Base-by-base conservation (phyloP, 345 rosid genomes). In the Citrus cavaleriei region DNA sequence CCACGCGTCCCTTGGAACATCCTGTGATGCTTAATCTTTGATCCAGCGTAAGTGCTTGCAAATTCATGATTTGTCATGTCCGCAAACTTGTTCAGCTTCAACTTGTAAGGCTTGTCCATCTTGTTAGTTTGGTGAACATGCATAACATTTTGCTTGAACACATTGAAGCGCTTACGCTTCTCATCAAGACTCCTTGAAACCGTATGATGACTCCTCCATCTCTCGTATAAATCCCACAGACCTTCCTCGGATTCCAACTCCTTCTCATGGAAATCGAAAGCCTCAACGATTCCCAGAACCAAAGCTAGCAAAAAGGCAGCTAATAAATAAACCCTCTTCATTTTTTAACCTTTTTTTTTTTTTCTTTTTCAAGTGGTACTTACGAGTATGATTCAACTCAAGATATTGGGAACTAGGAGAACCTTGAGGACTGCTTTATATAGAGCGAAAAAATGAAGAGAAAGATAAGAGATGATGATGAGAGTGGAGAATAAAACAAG, bases 201-300 rank as follows among this genome's bases (percentile, higher is more conserved):
- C 14, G 93, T 89, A 87, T 95, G 96, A 77, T 95, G 95, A 80
- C 92, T 90, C 83, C 94, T 89, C 98, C 98, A 92, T 70, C 93
- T 83, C 88, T 93, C 97, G 27, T 93, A 95, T 65, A 95, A 70
- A 30, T 88, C 92, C 97, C 95, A 88, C 75, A 93, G 75, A 38
- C 86, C 86, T 25, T 95, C 90, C 59, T 95, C 97, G 0, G 93
- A 84, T 14, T 70, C 91, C 77, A 95, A 70, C 13, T 95, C 97
- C 75, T 83, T 87, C 58, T 90, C 91, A 30, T 87, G 88, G 87
- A 87, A 89, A 68, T 95, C 97, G 49, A 95, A 86, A 82, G 97
- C 61, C 72, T 86, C 73, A 3, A 87, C 80, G 1, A 80, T 70
- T 51, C 85, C 87, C 21, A 88, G 77, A 73, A 91, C 78, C 78